These are phyloP conservation scores for Cajanus cajan DNA, from an alignment of 306 rosid genomes.

Conservation along the genomic window DNA sequence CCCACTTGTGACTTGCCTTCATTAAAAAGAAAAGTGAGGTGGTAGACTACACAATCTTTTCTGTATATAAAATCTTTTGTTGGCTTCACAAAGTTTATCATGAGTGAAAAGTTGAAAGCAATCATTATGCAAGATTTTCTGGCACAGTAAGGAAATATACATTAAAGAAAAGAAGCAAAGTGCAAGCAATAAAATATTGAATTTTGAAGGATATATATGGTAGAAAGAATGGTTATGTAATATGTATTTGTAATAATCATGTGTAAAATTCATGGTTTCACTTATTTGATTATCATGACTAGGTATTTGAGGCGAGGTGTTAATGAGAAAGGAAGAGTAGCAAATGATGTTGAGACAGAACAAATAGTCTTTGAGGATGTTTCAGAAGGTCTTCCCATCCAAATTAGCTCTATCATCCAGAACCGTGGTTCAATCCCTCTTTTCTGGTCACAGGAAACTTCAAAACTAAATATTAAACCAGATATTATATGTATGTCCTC, in stretches of 20 bases:
- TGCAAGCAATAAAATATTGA: constrained; percentile 13
- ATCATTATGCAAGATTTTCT: neutral
- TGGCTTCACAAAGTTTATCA: neutral
- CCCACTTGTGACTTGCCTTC: neutral
- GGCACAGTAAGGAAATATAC: neutral
- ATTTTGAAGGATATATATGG: constrained; percentile 24
- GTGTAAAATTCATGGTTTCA: neutral
- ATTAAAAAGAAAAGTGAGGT: constrained; percentile 1
- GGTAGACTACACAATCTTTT: neutral
- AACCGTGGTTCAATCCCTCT: constrained; percentile 98
- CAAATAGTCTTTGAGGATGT: constrained; percentile 76
- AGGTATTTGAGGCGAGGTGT: constrained; percentile 95
- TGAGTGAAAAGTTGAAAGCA: neutral
- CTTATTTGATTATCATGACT: constrained; percentile 18
- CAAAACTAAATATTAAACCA: constrained; percentile 83
- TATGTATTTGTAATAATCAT: constrained; percentile 9
- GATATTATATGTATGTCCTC: constrained; percentile 72
- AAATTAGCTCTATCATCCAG: constrained; percentile 86
- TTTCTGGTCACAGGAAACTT: constrained; percentile 97
- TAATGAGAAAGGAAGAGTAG: constrained; percentile 94
- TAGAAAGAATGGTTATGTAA: constrained; percentile 1
- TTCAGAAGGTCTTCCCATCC: constrained; percentile 59
- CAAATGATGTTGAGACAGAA: constrained; percentile 98
- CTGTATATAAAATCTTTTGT: neutral
- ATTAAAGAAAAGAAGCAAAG: neutral